These are phyloP conservation scores for Aureobasidium namibiae DNA, from an alignment of 2,329 filamentous ascomycete genomes.

Conservation along the genomic window DNA sequence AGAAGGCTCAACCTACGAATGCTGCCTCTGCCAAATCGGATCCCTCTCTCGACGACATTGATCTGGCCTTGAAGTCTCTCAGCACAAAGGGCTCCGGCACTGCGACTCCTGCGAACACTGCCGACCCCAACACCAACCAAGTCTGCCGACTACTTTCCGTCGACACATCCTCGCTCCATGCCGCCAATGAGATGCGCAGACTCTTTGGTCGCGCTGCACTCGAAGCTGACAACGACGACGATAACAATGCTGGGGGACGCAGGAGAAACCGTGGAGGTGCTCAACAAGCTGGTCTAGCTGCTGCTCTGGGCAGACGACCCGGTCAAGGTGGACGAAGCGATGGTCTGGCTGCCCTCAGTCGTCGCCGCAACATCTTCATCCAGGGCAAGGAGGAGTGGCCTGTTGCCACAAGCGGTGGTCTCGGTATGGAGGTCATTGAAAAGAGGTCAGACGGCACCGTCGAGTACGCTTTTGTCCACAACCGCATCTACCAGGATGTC, in stretches of 20 bases:
- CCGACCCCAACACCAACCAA: constrained; percentile 37
- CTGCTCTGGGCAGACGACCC: constrained; percentile 40
- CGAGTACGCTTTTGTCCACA: constrained; percentile 73
- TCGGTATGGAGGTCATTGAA: constrained; percentile 68
- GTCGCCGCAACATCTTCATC: constrained; percentile 74
- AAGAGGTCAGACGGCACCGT: constrained; percentile 50
- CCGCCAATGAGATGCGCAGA: constrained; percentile 81
- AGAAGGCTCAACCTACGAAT: constrained; percentile 36
- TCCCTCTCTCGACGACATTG: constrained; percentile 53
- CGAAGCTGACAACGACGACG: constrained; percentile 47
- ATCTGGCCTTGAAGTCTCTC: constrained; percentile 53
- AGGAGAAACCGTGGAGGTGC: constrained; percentile 46
- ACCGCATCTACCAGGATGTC: constrained; percentile 60
- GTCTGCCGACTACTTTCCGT: constrained; percentile 49
- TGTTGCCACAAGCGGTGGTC: constrained; percentile 64
- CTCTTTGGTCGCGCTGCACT: constrained; percentile 60
- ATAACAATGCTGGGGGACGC: constrained; percentile 40
- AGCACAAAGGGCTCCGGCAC: constrained; percentile 28
- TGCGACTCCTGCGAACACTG: constrained; percentile 17
- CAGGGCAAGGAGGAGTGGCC: constrained; percentile 87
- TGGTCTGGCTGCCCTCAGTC: constrained; percentile 61
- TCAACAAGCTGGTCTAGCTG: constrained; percentile 50
- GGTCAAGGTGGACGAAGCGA: constrained; percentile 50
- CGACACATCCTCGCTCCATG: constrained; percentile 69
- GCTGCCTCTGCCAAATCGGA: constrained; percentile 20